Percentiles rank a stretch among this genome's conserved stretches.
These are phyloP conservation scores for Glebionis coronaria DNA, from an alignment of 129 eudicot genomes.

Conservation along the genomic window DNA sequence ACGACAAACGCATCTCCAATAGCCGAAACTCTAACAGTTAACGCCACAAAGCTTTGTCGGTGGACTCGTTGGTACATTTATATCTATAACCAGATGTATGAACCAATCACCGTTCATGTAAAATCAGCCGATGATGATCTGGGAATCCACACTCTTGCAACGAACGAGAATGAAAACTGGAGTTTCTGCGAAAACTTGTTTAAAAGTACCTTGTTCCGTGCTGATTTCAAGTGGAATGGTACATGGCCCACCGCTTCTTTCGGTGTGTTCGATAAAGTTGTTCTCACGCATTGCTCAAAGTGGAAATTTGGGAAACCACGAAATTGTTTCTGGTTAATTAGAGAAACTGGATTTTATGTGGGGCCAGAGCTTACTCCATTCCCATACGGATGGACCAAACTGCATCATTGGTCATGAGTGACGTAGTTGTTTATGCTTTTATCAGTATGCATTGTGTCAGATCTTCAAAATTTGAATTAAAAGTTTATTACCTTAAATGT, in stretches of 20 bases:
- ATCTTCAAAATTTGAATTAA: too few relatives aligned
- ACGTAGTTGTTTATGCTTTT: too few relatives aligned
- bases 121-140: conserved; percentile 10
- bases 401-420: too few relatives aligned
- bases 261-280: neutral
- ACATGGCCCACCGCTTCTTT: neutral
- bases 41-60: neutral
- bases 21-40: neutral
- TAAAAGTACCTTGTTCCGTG: neutral
- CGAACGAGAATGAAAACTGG: conserved; percentile 10
- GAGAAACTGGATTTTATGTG: conserved; percentile 1
- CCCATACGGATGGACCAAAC: too few relatives aligned
- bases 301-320: neutral
- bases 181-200: neutral
- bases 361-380: neutral
- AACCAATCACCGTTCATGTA: neutral
- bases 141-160: conserved; percentile 10
- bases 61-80: neutral
- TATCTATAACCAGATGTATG: neutral
- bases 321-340: conserved; percentile 3
- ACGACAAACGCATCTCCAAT: neutral
- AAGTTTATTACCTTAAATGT: too few relatives aligned
- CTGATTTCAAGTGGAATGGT: conserved; percentile 6
- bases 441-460: too few relatives aligned
- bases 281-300: neutral